These are phyloP conservation scores for Euphrasia arctica DNA, from an alignment of 305 asterid species.

Conservation along the genomic window DNA sequence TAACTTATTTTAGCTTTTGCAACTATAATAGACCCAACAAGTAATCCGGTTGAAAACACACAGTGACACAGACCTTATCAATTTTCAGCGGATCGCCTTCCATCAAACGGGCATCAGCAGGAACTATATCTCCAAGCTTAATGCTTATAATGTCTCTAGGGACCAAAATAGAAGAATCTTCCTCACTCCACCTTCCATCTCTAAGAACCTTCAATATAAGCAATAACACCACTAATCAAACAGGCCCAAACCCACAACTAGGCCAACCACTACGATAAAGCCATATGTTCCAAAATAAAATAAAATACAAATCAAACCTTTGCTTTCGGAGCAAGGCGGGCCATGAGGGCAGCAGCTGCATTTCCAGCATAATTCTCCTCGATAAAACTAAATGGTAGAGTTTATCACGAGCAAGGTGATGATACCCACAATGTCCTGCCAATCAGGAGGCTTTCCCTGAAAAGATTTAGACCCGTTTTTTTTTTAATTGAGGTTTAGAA, in stretches of 20 bases:
- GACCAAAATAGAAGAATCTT: conserved; percentile 4
- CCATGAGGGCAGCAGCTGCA: conserved; percentile 99
- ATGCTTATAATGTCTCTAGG: conserved; percentile 2
- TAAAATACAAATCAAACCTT: conserved; percentile 42
- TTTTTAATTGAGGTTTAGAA: neutral
- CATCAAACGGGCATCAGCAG: conserved; percentile 4
- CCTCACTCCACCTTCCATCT: conserved; percentile 13
- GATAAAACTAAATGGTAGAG: conserved; percentile 91
- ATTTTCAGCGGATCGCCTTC: conserved; percentile 12
- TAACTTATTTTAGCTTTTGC: neutral
- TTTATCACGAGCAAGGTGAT: conserved; percentile 85
- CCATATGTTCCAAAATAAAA: conserved; percentile 5
- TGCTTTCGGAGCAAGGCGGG: conserved; percentile 97
- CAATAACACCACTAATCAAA: neutral
- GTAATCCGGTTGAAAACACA: neutral
- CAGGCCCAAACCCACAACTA: neutral
- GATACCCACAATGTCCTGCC: conserved; percentile 99
- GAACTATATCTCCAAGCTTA: conserved; percentile 11
- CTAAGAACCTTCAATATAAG: conserved; percentile 1
- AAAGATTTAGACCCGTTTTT: conserved; percentile 9
- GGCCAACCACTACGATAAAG: neutral
- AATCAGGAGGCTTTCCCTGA: conserved; percentile 98
- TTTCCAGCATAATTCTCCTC: conserved; percentile 99
- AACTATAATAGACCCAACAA: neutral
- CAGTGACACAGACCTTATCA: neutral